Evolutionary conservation across 1,284 basidiomycete species (phyloP).

Genomic region (Neolentinus lepideus): DNA sequence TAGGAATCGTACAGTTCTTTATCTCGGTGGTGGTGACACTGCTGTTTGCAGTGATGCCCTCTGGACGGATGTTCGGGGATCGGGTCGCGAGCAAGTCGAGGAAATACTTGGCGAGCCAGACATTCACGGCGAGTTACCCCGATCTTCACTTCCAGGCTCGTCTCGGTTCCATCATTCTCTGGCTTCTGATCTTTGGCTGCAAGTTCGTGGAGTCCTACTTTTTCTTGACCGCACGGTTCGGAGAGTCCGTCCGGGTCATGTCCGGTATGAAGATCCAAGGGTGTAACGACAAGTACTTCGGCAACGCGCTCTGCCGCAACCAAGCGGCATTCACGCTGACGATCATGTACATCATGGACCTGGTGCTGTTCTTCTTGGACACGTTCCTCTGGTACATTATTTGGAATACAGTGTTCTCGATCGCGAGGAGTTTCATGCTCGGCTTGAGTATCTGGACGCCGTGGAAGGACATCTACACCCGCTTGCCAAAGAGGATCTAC

Average conservation of each 20-base stretch:
- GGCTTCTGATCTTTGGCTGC: slow-evolving; percentile 89
- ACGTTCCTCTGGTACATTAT: slow-evolving; percentile 98
- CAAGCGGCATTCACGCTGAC: slow-evolving; percentile 89
- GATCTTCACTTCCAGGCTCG: slow-evolving; percentile 53
- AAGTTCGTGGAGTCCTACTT: slow-evolving; percentile 95
- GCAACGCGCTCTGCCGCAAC: slow-evolving; percentile 73
- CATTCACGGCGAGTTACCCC: slow-evolving; percentile 93
- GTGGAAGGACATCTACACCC: slow-evolving; percentile 91
- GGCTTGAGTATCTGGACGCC: slow-evolving; percentile 96
- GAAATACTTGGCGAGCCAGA: slow-evolving; percentile 93
- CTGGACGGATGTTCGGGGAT: slow-evolving; percentile 93
- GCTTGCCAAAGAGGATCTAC: slow-evolving; percentile 92
- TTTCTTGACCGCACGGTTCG: slow-evolving; percentile 91
- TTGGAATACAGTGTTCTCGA: slow-evolving; percentile 94
- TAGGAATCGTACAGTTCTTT: slow-evolving; percentile 90
- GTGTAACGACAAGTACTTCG: slow-evolving; percentile 82
- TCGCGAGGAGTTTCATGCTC: slow-evolving; percentile 83
- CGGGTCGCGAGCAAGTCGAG: slow-evolving; percentile 88
- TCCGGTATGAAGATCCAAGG: slow-evolving; percentile 88
- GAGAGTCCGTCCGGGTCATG: slow-evolving; percentile 86
- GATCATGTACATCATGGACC: slow-evolving; percentile 96
- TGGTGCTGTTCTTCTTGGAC: slow-evolving; percentile 93
- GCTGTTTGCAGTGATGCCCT: slow-evolving; percentile 83
- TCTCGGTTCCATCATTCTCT: slow-evolving; percentile 69
- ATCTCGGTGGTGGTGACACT: slow-evolving; percentile 78